A percentile compares a stretch with the other conserved stretches of the same genome.
Conservation (phyloP, 495 filamentous ascomycete genomes). For the Tuber melanosporum region DNA sequence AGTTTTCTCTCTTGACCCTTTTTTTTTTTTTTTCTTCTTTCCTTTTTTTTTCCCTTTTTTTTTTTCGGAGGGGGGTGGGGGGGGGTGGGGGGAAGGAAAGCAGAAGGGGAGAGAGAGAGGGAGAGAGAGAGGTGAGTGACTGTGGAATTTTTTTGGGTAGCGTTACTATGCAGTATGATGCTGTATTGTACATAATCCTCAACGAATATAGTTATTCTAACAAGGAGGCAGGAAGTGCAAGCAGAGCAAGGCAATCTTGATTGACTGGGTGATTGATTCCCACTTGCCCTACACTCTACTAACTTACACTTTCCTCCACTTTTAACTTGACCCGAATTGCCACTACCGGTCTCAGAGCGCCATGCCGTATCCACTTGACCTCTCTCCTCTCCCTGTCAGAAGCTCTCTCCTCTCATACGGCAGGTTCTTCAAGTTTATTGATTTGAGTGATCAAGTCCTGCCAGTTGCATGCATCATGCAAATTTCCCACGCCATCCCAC, state of each 20-base stretch:
- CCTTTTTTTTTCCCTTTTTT: not conserved
- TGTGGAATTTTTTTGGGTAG: not conserved
- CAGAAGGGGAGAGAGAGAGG: not conserved
- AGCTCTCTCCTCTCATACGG: not conserved
- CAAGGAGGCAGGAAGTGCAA: not conserved
- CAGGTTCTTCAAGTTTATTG: conserved; percentile 1
- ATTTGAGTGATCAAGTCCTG: conserved; percentile 11
- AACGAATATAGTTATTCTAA: not conserved
- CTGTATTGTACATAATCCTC: conserved; percentile 1
- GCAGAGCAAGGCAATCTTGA: not conserved
- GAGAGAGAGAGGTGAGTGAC: not conserved
- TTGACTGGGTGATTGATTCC: not conserved
- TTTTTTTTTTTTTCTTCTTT: not conserved
- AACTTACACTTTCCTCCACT: not conserved
- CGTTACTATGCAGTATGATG: not conserved
- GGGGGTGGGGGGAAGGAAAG: not conserved
- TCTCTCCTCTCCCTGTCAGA: not conserved
- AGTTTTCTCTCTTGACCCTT: conserved; percentile 24
- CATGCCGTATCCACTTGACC: not conserved
- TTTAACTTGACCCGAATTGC: not conserved
- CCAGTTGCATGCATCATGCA: conserved; percentile 38
- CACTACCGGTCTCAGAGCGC: conserved; percentile 4
- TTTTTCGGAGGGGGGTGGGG: not conserved
- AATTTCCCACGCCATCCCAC: conserved; percentile 23
- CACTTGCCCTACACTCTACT: not conserved